phyloP scores from a whole-genome alignment of 2,329 filamentous ascomycete genomes.

The Cordyceps militaris region DNA sequence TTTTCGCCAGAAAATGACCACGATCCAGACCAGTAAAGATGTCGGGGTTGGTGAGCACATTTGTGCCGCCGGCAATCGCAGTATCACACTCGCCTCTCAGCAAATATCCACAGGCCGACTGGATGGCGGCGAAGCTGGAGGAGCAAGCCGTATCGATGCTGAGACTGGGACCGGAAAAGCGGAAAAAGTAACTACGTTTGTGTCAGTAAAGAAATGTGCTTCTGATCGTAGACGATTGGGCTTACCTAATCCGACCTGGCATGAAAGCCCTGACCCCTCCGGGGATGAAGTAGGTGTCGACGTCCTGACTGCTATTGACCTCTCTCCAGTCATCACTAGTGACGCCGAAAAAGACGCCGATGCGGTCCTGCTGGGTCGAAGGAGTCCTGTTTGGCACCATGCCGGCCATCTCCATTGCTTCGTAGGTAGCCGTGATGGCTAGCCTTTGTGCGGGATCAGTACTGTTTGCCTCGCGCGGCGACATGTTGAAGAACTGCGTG shows the following conservation, averaged over 20 bases:
- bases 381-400: conserved; percentile 58
- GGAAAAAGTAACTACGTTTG: conserved; percentile 47
- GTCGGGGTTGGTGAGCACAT: conserved; percentile 72
- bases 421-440: conserved; percentile 46
- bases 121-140: conserved; percentile 23
- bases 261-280: conserved; percentile 44
- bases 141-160: conserved; percentile 31
- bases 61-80: conserved; percentile 65
- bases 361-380: conserved; percentile 48
- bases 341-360: conserved; percentile 70
- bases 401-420: conserved; percentile 69
- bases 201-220: neutral
- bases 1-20: conserved; percentile 65
- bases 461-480: conserved; percentile 57
- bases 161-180: conserved; percentile 41
- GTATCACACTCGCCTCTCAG: conserved; percentile 66
- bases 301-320: conserved; percentile 64
- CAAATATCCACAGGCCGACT: conserved; percentile 46
- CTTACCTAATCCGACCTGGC: conserved; percentile 46
- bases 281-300: conserved; percentile 50
- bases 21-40: conserved; percentile 69
- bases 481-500: conserved; percentile 73
- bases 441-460: conserved; percentile 70
- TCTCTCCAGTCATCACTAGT: conserved; percentile 75
- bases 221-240: neutral